Evolutionary conservation across 164 flowering plant genomes (phyloP).

Genomic region (Malania oleifera): DNA sequence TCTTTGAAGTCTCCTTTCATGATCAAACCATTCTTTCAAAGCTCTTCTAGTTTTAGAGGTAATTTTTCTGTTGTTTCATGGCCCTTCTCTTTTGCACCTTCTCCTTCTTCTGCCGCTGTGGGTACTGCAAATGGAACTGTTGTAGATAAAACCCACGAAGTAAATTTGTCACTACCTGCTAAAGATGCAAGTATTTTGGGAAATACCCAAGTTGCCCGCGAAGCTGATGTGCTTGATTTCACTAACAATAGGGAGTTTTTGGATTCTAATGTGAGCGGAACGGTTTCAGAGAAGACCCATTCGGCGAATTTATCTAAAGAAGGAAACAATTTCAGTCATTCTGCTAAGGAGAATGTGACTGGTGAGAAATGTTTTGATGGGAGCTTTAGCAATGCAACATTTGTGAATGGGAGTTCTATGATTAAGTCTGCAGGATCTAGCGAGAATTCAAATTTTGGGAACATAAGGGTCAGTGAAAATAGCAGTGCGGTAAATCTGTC

Average conservation of each 20-base stretch:
- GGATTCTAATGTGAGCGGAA: slow-evolving; percentile 2
- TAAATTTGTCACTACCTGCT: slow-evolving; percentile 11
- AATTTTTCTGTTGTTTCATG: slow-evolving; percentile 23
- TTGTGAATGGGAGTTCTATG: not conserved
- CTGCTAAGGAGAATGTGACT: slow-evolving; percentile 1
- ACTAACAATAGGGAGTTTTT: no score
- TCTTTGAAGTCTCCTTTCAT: slow-evolving; percentile 28
- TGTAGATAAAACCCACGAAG: slow-evolving; percentile 14
- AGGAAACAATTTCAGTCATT: slow-evolving; percentile 2
- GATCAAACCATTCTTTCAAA: slow-evolving; percentile 24
- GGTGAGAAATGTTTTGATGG: not conserved
- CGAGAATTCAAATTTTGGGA: not conserved
- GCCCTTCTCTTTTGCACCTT: slow-evolving; percentile 23
- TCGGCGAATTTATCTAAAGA: slow-evolving; percentile 13
- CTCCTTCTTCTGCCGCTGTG: slow-evolving; percentile 1
- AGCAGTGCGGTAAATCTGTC: slow-evolving; percentile 9
- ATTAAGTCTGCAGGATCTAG: not conserved
- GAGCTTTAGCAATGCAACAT: not conserved
- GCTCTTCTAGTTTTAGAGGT: slow-evolving; percentile 13
- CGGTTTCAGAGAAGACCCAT: not conserved
- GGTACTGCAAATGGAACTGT: not conserved
- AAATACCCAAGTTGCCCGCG: no score
- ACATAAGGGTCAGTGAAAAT: not conserved
- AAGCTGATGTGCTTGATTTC: no score
- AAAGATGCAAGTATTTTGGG: slow-evolving; percentile 8